A percentile compares a stretch with the other conserved stretches of the same genome.
Evolutionary conservation across 2,329 filamentous ascomycete genomes (phyloP).

Genomic region (Diplocarpon mali): DNA sequence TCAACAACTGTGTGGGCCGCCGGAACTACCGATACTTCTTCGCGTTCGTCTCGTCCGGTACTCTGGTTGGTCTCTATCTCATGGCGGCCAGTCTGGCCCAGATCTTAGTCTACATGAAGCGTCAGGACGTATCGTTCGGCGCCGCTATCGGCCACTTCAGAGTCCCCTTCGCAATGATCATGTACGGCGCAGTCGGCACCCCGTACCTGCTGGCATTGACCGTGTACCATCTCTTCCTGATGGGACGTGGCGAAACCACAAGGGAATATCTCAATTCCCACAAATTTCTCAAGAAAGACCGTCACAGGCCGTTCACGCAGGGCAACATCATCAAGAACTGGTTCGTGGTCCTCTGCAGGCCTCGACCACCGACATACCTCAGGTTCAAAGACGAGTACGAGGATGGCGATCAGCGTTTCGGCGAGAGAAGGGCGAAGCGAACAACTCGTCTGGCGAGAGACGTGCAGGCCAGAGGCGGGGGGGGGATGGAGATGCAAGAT

Average conservation of each 20-base stretch:
- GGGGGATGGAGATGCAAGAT: slow-evolving; percentile 64
- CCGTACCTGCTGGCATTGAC: slow-evolving; percentile 76
- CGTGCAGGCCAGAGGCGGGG: slow-evolving; percentile 43
- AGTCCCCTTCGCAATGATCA: slow-evolving; percentile 77
- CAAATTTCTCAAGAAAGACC: slow-evolving; percentile 86
- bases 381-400: slow-evolving; percentile 69
- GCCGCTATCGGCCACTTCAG: slow-evolving; percentile 58
- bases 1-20: slow-evolving; percentile 95
- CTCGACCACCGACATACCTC: slow-evolving; percentile 79
- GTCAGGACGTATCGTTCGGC: slow-evolving; percentile 55
- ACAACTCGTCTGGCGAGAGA: slow-evolving; percentile 37
- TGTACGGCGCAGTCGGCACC: slow-evolving; percentile 65
- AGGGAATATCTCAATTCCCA: slow-evolving; percentile 92
- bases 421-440: slow-evolving; percentile 41
- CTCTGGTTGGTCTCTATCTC: slow-evolving; percentile 65
- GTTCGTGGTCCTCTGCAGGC: slow-evolving; percentile 68
- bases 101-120: slow-evolving; percentile 58
- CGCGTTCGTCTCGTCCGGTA: slow-evolving; percentile 72
- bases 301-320: slow-evolving; percentile 83
- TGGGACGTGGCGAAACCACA: slow-evolving; percentile 86
- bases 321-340: slow-evolving; percentile 67
- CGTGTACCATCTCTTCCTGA: slow-evolving; percentile 84
- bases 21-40: slow-evolving; percentile 99
- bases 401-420: slow-evolving; percentile 77
- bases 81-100: slow-evolving; percentile 71